Base-by-base conservation (phyloP, 2,329 filamentous ascomycete genomes). In the Penicillium hesseltinei region DNA sequence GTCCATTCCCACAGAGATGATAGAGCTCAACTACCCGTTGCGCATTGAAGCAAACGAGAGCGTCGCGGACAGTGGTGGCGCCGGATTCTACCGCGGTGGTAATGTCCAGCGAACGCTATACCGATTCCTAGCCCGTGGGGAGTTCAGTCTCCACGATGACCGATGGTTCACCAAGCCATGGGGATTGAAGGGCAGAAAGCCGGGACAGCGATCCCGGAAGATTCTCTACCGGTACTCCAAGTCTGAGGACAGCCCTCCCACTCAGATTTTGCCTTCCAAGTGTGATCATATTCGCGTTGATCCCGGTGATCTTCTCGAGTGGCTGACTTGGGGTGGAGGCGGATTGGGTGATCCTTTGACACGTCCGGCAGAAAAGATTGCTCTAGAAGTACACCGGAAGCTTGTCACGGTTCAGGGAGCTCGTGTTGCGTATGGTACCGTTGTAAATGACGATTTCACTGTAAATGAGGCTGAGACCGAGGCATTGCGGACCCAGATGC, bases 291-390 rank as follows among this genome's bases (percentile, higher is more conserved):
- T 81, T 21, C 71, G 73, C 17, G 79, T 81, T 1, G 68, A 75
- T 25, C 76, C 75, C 1, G 78, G 75, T 33, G 80, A 82, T 57
- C 71, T 81, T 1, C 75, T 81, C 5, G 80, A 81, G 67, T 81
- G 77, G 76, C 73, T 80, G 29, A 82, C 80, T 4, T 81, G 79
- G 80, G 79, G 80, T 46, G 80, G 79, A 36, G 80, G 80, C 27
- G 79, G 80, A 3, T 73, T 81, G 13, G 79, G 29, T 31, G 78
- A 82, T 63, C 76, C 79, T 0, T 67, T 81, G 10, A 75, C 74
- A 0, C 72, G 80, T 1, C 76, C 79, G 0, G 70, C 75, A 0
- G 69, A 73, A 27, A 75, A 74, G 42, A 79, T 82, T 10, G 78
- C 78, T 0, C 63, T 76, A 8, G 80, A 82, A 63, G 77, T 80